Evolutionary conservation across 2,329 filamentous ascomycete species (phyloP), one percentile per base, ranked within the genome.

Genomic region (Stromatinia cepivora): DNA sequence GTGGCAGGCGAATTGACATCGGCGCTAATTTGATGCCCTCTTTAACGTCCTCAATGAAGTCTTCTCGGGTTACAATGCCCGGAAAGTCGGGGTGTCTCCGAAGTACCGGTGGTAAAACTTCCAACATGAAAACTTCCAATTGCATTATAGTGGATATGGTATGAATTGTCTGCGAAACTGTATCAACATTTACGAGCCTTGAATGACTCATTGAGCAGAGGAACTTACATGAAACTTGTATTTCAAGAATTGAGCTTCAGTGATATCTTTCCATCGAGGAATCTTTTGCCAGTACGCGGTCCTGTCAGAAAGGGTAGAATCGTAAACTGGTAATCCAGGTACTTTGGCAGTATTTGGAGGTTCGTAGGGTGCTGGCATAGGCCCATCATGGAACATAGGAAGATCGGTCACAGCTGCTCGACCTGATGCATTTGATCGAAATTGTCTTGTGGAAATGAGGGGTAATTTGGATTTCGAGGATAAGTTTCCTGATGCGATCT

Each of bases 1-100:
- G 88, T 46, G 86, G 88, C 69, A 89, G 78, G 13, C 87, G 81
- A 52, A 88, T 81, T 0, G 86, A 81, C 88, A 90, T 90, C 2
- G 87, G 84, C 0, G 87, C 84, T 7, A 79, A 75, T 28, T 79
- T 81, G 66, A 89, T 82, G 15, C 86, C 88, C 22, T 79, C 79
- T 36, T 82, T 74, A 4, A 88, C 82, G 76, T 90, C 86, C 2
- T 79, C 73, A 61, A 88, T 82, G 69, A 89, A 86, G 28, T 85
- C 81, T 2, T 85, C 80, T 15, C 82, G 83, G 34, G 81, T 84
- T 70, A 81, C 81, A 73, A 82, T 80, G 34, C 78, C 77, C 0
- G 69, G 69, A 67, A 77, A 71, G 71, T 75, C 77, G n/a, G 74
- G 71, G 42, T 72, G 72, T 34, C 77, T 76, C 4, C 84, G 84